These are phyloP conservation scores for Cladosporium sp. DNA, from an alignment of 2,329 filamentous ascomycete species.

Conservation along the genomic window DNA sequence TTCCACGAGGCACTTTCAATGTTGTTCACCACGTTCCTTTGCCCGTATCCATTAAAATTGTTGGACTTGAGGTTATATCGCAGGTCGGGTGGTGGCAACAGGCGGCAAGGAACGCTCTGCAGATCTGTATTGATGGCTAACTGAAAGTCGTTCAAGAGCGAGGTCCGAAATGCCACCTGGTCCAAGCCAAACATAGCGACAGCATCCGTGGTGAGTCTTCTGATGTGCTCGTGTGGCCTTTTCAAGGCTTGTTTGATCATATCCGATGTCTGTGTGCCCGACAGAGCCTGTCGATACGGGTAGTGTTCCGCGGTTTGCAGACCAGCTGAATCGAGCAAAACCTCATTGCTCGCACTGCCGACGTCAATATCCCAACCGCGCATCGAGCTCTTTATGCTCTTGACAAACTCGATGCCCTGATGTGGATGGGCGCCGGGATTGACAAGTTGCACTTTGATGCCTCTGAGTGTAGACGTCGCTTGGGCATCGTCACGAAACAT, in stretches of 20 bases:
- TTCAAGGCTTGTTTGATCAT: conserved; percentile 15
- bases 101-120: neutral
- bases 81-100: too few relatives aligned
- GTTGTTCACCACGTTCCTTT: too few relatives aligned
- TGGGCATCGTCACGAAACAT: conserved; percentile 4
- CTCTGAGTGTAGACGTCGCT: conserved; percentile 9
- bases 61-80: too few relatives aligned
- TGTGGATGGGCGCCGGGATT: neutral
- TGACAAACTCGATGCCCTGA: neutral
- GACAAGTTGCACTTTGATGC: conserved; percentile 12
- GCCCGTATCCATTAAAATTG: too few relatives aligned
- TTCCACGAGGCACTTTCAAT: neutral
- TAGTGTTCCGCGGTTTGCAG: neutral
- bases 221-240: neutral
- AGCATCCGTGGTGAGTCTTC: too few relatives aligned
- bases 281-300: conserved; percentile 5
- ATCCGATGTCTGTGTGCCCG: neutral
- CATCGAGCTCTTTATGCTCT: neutral
- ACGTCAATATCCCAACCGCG: neutral
- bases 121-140: neutral
- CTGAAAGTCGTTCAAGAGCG: neutral
- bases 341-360: neutral
- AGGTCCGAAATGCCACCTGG: too few relatives aligned
- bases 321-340: neutral
- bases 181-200: conserved; percentile 6